These are phyloP conservation scores for Penicillium paxilli DNA, from an alignment of 495 filamentous ascomycete species.

Conservation along the genomic window DNA sequence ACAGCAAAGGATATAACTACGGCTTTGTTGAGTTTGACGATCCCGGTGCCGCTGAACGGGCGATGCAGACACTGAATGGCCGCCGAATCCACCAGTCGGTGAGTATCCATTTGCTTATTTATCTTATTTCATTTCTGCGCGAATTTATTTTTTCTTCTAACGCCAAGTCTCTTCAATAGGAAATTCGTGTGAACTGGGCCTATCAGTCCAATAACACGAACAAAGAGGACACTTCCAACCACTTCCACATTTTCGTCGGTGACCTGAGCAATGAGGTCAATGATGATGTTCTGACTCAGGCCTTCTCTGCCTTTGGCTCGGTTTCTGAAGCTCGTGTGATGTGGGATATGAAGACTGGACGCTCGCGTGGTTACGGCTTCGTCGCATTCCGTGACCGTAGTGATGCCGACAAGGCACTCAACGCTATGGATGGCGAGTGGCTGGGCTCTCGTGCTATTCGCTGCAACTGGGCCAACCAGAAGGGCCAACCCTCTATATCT, in stretches of 20 bases:
- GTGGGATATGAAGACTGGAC: constrained; percentile 99
- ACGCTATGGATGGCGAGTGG: constrained; percentile 99
- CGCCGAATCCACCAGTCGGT: constrained; percentile 93
- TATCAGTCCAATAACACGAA: constrained; percentile 93
- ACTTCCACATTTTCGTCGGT: constrained; percentile 99
- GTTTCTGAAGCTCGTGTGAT: constrained; percentile 99
- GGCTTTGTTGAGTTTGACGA: constrained; percentile 99
- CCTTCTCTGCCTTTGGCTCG: constrained; percentile 93
- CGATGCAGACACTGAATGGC: constrained; percentile 95
- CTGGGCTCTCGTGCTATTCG: constrained; percentile 97
- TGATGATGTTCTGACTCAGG: constrained; percentile 90
- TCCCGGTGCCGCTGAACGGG: constrained; percentile 90
- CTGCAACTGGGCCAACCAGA: constrained; percentile 99
- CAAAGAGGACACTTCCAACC: constrained; percentile 98
- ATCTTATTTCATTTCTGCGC: no score
- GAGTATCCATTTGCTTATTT: constrained; percentile 3
- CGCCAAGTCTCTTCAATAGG: constrained; percentile 47
- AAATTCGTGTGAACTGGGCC: constrained; percentile 99
- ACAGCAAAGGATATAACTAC: constrained; percentile 98
- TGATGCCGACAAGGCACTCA: constrained; percentile 95
- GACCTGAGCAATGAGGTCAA: constrained; percentile 99
- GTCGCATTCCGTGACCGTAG: constrained; percentile 94
- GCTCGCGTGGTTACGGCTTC: constrained; percentile 96
- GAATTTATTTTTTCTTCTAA: not conserved
- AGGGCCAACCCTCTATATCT: constrained; percentile 96